Evolutionary conservation across 768 basidiomycete genomes (phyloP).

Genomic region (Phylloporus rhodoxanthus): DNA sequence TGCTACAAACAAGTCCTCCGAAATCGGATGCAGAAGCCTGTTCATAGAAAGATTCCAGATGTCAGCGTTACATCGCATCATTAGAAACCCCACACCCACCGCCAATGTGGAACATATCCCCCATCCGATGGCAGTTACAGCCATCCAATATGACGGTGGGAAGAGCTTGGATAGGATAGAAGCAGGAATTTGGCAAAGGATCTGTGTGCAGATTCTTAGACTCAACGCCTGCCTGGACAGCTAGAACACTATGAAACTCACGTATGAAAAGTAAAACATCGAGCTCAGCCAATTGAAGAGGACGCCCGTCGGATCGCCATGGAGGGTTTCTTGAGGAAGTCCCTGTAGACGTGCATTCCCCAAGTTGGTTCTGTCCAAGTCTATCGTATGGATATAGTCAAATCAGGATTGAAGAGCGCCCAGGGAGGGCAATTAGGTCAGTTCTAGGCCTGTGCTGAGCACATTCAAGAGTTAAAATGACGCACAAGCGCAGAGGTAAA

Average conservation of each 20-base stretch:
- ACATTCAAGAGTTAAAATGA: conserved; percentile 8
- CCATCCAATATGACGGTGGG: conserved; percentile 64
- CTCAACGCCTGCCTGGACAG: not conserved
- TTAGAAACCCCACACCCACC: conserved; percentile 33
- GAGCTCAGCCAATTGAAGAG: conserved; percentile 74
- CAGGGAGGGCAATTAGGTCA: not conserved
- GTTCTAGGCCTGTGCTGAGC: no score
- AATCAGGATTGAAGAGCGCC: conserved; percentile 2
- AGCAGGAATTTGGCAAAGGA: conserved; percentile 64
- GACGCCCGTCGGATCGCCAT: conserved; percentile 59
- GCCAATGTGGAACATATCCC: conserved; percentile 68
- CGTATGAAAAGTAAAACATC: conserved; percentile 75
- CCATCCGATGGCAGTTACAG: conserved; percentile 63
- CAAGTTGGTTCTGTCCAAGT: conserved; percentile 69
- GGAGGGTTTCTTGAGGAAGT: conserved; percentile 58
- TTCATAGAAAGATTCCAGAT: no score
- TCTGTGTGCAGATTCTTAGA: conserved; percentile 34
- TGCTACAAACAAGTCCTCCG: conserved; percentile 48
- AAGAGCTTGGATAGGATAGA: conserved; percentile 61
- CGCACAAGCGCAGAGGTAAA: conserved; percentile 74
- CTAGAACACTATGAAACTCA: conserved; percentile 25
- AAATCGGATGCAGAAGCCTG: conserved; percentile 61
- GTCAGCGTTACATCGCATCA: not conserved
- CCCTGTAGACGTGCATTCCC: conserved; percentile 77
- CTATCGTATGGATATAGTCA: conserved; percentile 8